These are phyloP conservation scores for Nemania diffusa DNA, from an alignment of 2,329 filamentous ascomycete species.

Conservation along the genomic window DNA sequence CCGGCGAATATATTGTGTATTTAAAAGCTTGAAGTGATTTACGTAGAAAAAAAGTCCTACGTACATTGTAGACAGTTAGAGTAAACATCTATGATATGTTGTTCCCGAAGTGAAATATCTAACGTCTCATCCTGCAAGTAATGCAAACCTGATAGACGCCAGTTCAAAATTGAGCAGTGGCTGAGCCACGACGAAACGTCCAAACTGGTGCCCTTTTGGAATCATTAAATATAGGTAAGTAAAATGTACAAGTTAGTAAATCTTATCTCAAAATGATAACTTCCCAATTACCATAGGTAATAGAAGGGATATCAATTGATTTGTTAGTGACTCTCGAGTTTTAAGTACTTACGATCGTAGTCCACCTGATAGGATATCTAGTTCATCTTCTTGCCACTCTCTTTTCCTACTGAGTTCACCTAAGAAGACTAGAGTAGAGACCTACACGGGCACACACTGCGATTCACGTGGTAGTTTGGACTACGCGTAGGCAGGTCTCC, in stretches of 20 bases:
- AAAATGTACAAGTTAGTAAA: background rate
- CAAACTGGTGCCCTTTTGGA: background rate
- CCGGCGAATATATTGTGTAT: slow-evolving; percentile 15
- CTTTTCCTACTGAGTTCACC: background rate
- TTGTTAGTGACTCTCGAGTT: too few species aligned
- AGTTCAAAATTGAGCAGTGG: background rate
- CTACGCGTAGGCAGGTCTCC: background rate
- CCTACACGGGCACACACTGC: background rate
- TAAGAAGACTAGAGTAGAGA: background rate
- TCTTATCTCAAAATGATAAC: background rate
- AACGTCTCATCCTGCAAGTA: slow-evolving; percentile 1
- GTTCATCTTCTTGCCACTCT: background rate
- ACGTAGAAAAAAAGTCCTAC: background rate
- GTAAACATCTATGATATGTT: background rate
- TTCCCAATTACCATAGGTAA: background rate
- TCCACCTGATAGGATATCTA: too few species aligned
- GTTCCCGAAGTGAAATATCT: background rate
- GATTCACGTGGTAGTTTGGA: slow-evolving; percentile 11
- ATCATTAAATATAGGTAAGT: background rate
- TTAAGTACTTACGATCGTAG: too few species aligned
- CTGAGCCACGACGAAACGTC: background rate
- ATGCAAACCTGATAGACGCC: too few species aligned
- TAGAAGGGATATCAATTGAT: too few species aligned
- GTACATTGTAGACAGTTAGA: background rate
- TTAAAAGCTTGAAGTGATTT: background rate